These are phyloP conservation scores for Rosa chinensis DNA, from an alignment of 306 rosid species.

Conservation along the genomic window DNA sequence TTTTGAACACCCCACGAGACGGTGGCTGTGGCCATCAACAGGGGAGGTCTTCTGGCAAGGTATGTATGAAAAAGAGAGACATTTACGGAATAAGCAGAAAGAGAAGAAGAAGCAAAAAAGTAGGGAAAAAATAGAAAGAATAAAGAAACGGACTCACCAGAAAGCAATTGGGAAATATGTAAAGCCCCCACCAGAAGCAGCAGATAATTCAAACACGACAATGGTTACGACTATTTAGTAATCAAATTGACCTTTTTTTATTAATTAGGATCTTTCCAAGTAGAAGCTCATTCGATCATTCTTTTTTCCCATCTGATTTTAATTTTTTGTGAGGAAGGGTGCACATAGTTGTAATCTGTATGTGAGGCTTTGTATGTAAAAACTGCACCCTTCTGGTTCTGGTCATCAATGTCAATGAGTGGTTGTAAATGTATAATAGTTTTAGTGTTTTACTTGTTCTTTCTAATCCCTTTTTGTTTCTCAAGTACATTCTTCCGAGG, in stretches of 20 bases:
- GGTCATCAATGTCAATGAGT: conserved; percentile 21
- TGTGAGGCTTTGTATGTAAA: conserved; percentile 38
- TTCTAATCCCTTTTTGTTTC: background rate
- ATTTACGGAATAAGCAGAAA: conserved; percentile 63
- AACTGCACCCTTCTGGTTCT: conserved; percentile 43
- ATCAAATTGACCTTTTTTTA: conserved; percentile 17
- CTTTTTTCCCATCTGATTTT: conserved; percentile 36
- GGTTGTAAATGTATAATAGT: conserved; percentile 15
- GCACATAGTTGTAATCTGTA: conserved; percentile 31
- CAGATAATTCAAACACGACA: conserved; percentile 50
- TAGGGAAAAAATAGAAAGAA: conserved; percentile 62
- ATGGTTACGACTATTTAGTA: conserved; percentile 27
- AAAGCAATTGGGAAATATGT: conserved; percentile 87
- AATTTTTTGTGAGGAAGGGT: conserved; percentile 37
- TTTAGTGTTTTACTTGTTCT: background rate
- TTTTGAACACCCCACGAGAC: conserved; percentile 43
- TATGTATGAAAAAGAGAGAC: conserved; percentile 66
- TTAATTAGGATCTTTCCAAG: conserved; percentile 24
- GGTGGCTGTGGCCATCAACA: conserved; percentile 95
- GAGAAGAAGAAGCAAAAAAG: conserved; percentile 82
- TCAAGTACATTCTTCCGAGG: background rate
- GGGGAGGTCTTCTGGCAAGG: conserved; percentile 99
- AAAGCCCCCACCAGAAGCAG: conserved; percentile 75
- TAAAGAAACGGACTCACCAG: conserved; percentile 70
- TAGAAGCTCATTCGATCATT: conserved; percentile 40